Conservation (phyloP, 108 stramenopile species). For the Poteriospumella lacustris region DNA sequence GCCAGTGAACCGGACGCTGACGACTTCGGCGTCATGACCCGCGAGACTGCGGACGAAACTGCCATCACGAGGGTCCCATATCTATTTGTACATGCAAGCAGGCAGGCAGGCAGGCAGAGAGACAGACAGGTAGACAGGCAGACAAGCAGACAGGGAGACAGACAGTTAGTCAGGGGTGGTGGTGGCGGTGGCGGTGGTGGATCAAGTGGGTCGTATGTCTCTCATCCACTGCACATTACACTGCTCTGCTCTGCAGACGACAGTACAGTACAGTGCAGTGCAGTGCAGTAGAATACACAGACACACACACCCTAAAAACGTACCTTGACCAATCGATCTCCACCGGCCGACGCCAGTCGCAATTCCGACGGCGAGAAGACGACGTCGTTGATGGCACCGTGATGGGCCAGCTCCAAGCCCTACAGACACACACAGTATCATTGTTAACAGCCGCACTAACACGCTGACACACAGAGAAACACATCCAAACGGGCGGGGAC, state of each 20-base stretch:
- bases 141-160: too few species aligned
- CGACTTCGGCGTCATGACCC: constrained; percentile 8
- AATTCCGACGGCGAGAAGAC: background rate
- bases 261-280: too few species aligned
- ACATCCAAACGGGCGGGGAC: too few species aligned
- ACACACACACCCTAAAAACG: background rate
- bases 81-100: background rate
- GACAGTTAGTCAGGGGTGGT: too few species aligned
- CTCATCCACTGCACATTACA: too few species aligned
- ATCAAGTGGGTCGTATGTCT: too few species aligned
- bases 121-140: too few species aligned
- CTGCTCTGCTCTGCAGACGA: too few species aligned
- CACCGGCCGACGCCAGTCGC: background rate
- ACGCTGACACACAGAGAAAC: too few species aligned
- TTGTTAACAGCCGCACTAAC: too few species aligned
- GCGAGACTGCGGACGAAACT: background rate
- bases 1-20: background rate
- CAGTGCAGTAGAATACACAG: background rate
- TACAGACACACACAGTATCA: background rate
- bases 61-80: constrained; percentile 30
- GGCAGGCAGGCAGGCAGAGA: too few species aligned
- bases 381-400: constrained; percentile 17
- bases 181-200: too few species aligned
- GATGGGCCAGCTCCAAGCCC: constrained; percentile 28
- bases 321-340: constrained; percentile 25